Conservation (phyloP, 139 green algal species). For the Spirogloea muscicola region DNA sequence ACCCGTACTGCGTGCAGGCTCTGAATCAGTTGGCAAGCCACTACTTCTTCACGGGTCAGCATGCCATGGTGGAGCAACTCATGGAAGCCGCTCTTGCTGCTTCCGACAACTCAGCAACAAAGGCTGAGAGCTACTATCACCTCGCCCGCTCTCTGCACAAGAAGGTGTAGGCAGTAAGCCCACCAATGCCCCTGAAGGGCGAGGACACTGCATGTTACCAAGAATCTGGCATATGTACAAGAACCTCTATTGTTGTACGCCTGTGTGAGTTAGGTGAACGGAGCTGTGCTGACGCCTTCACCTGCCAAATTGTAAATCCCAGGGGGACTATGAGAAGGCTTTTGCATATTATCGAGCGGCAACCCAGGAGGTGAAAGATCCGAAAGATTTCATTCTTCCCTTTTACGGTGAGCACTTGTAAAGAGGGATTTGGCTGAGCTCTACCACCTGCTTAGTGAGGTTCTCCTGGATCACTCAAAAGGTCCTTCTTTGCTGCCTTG, state of each 20-base stretch:
- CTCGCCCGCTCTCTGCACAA: slow-evolving; percentile 59
- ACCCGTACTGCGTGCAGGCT: slow-evolving; percentile 60
- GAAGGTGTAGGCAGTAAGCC: no score
- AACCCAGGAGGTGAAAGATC: slow-evolving; percentile 5
- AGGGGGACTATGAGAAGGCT: slow-evolving; percentile 29
- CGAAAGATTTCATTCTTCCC: slow-evolving; percentile 20
- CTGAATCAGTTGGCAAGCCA: slow-evolving; percentile 69
- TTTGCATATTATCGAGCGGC: slow-evolving; percentile 9
- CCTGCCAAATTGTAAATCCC: background rate
- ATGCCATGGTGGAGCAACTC: slow-evolving; percentile 45
- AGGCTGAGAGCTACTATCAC: slow-evolving; percentile 53
- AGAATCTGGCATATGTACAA: no score
- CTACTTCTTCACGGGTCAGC: slow-evolving; percentile 60
- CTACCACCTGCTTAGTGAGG: no score
- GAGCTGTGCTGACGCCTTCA: background rate
- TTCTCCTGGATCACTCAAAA: no score
- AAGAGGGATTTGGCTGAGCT: no score
- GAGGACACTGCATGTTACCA: no score
- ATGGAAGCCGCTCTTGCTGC: slow-evolving; percentile 8
- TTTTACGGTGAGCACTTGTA: slow-evolving; percentile 10
- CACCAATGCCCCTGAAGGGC: no score
- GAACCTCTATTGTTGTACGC: background rate
- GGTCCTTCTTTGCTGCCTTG: no score
- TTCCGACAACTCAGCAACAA: slow-evolving; percentile 44
- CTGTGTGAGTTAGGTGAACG: background rate